Base-by-base conservation (phyloP, 2,329 filamentous ascomycete species). In the Hymenotorrendiella dingleyae region DNA sequence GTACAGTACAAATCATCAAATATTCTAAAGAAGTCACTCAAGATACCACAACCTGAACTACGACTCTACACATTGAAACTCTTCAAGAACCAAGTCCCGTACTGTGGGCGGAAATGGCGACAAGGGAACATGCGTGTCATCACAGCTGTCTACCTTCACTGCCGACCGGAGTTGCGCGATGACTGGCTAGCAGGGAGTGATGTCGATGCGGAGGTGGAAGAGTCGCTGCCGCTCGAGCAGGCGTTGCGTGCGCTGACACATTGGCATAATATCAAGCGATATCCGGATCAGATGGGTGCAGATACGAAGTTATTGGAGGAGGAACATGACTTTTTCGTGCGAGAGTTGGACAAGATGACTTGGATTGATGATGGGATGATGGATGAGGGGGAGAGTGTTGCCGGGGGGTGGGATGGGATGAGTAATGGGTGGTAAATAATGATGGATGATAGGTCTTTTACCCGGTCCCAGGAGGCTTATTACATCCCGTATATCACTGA, bases 61-160 rank as follows among this genome's bases (percentile, higher is more conserved):
- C 82, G 93, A 5, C 80, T 95, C 32, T 97, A 97, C 69, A 95
- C 93, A 0, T 78, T 98, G 54, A 98, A 98, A 67, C 76, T 98
- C 0, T 97, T 97, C 80, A 98, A 98, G 66, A 93, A 89, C 47
- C 93, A 98, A 65, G 93, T 98, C 4, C 93, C 93, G 1, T 98
- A 95, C 70, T 97, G 91, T 64, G 91, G 93, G 17, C 83, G 93
- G 32, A 98, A 98, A 68, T 98, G 93, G 93, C 82, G 93, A 11
- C 93, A 97, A 68, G 82, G 82, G 55, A 97, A 98, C 65, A 98
- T 98, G 93, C 86, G 91, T 42, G 90, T 97, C 59, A 98, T 98
- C 60, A 98, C 93, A 0, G 89, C 90, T 3, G 87, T 98, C 1
- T 98, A 96, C 64, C 72, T 98, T 36, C 87, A 95, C 66, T 95